Conservation (phyloP, 106 monocot genomes). For the Dendrobium huoshanense region DNA sequence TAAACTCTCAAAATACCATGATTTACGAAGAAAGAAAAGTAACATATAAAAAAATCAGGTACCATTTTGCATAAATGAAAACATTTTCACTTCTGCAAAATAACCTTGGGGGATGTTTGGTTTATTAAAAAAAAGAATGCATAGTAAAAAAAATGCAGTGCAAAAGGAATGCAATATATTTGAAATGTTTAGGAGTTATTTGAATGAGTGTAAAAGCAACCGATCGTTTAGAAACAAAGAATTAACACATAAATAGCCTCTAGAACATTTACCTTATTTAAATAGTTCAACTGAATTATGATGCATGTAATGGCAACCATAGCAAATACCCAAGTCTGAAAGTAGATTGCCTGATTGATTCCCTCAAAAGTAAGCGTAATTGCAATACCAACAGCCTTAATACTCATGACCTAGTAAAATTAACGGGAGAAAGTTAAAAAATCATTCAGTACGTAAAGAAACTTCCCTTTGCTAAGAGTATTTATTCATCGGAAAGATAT, state of each 20-base stretch:
- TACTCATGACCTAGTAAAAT: constrained; percentile 70
- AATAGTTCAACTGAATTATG: constrained; percentile 77
- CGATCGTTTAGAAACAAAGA: neutral
- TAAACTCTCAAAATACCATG: too few species aligned
- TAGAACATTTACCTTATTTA: constrained; percentile 62
- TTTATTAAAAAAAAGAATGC: too few species aligned
- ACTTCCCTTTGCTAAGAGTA: neutral
- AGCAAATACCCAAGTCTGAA: constrained; percentile 89
- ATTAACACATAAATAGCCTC: neutral
- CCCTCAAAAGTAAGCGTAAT: constrained; percentile 94
- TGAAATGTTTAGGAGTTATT: too few species aligned
- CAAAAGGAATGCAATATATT: too few species aligned
- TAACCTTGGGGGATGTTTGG: too few species aligned
- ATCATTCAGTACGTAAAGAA: neutral
- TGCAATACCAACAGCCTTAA: constrained; percentile 92
- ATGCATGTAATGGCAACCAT: constrained; percentile 64
- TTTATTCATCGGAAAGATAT: neutral
- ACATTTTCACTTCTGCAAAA: too few species aligned
- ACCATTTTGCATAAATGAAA: too few species aligned
- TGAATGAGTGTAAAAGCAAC: neutral
- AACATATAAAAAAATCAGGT: too few species aligned
- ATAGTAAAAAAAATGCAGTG: too few species aligned
- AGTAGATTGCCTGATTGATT: constrained; percentile 69
- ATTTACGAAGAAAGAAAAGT: too few species aligned
- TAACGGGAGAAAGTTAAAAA: neutral